Evolutionary conservation across 1,139 yeast species (phyloP).

Genomic region (Taiozyma sp.): DNA sequence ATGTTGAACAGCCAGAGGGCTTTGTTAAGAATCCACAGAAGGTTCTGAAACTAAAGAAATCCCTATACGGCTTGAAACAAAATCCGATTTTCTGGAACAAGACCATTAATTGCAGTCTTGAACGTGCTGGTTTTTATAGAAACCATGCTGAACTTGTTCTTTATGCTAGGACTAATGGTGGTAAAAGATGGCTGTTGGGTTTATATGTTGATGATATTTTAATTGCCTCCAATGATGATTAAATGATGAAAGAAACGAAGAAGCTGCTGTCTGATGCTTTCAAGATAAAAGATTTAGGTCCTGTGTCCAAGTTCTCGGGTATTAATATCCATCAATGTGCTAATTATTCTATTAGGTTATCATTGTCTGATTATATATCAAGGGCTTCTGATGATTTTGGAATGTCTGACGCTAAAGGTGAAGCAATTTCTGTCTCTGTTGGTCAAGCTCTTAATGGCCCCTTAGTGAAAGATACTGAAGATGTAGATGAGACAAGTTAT

Average conservation of each 20-base stretch:
- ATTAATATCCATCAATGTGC: background rate
- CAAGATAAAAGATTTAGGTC: background rate
- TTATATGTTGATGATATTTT: too few relatives aligned
- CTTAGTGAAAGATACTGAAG: background rate
- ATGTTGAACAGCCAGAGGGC: background rate
- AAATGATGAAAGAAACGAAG: background rate
- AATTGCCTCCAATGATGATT: too few relatives aligned
- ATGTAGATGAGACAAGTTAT: background rate
- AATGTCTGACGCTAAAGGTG: background rate
- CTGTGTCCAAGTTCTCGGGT: background rate
- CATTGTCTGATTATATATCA: background rate
- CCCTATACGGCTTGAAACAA: too few relatives aligned
- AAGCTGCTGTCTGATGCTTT: background rate
- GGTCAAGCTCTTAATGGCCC: background rate
- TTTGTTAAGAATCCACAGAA: background rate
- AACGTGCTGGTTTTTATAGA: background rate
- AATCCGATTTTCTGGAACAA: too few relatives aligned
- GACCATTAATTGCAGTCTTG: background rate
- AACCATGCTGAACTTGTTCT: too few relatives aligned
- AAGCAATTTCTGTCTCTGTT: background rate
- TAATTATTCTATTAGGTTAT: background rate
- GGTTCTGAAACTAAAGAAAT: too few relatives aligned
- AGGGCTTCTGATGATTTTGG: background rate
- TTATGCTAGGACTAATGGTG: too few relatives aligned
- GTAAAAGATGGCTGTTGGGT: too few relatives aligned